These are phyloP conservation scores for Phytophthora crassamura DNA, from an alignment of 352 stramenopile genomes.

Conservation along the genomic window DNA sequence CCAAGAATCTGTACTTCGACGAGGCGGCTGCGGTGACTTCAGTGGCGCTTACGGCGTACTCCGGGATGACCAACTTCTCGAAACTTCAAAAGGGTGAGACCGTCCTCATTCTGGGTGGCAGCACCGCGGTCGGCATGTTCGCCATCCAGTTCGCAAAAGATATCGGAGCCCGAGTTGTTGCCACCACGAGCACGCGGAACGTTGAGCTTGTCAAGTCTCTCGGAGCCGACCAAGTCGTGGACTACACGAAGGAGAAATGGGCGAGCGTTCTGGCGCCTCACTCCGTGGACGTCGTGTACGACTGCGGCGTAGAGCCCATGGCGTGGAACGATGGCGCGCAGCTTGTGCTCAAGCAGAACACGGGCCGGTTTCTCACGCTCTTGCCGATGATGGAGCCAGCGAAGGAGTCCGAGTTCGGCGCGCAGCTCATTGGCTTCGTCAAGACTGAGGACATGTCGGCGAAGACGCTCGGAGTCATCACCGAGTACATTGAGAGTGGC, in stretches of 20 bases:
- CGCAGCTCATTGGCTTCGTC: slow-evolving; percentile 17
- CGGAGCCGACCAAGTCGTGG: slow-evolving; percentile 58
- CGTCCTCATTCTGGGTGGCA: slow-evolving; percentile 62
- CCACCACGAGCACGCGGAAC: slow-evolving; percentile 33
- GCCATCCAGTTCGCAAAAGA: slow-evolving; percentile 56
- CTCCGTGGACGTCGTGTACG: slow-evolving; percentile 40
- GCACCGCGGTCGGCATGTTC: slow-evolving; percentile 57
- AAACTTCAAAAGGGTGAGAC: slow-evolving; percentile 25
- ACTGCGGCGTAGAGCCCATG: slow-evolving; percentile 31
- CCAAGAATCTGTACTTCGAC: slow-evolving; percentile 43
- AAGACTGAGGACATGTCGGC: slow-evolving; percentile 16
- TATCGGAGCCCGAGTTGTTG: slow-evolving; percentile 29
- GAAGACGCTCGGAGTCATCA: slow-evolving; percentile 31
- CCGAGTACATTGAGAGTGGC: slow-evolving; percentile 45
- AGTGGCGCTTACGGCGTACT: slow-evolving; percentile 35
- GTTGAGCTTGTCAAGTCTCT: slow-evolving; percentile 47
- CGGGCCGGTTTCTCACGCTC: slow-evolving; percentile 33
- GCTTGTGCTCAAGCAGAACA: slow-evolving; percentile 35
- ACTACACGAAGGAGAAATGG: slow-evolving; percentile 60
- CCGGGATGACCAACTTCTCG: slow-evolving; percentile 23
- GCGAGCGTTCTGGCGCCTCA: slow-evolving; percentile 33
- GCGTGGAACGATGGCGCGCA: slow-evolving; percentile 39
- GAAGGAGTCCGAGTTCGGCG: slow-evolving; percentile 54
- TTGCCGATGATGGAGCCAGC: slow-evolving; percentile 29
- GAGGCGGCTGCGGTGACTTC: slow-evolving; percentile 37